Evolutionary conservation across 257 asterid species (phyloP).

Genomic region (Fraxinus anomala): DNA sequence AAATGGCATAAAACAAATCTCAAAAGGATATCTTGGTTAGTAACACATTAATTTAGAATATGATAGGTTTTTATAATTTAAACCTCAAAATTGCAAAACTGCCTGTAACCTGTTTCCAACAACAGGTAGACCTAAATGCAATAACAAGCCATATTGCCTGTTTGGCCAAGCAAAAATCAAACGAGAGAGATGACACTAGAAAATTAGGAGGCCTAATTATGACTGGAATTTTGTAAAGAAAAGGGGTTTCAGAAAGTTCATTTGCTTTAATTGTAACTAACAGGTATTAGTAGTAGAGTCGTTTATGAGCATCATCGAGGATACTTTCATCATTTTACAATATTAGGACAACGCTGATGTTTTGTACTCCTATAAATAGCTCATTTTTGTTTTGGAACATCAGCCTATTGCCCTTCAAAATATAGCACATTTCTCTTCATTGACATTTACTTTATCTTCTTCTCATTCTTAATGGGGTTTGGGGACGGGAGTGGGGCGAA

Average conservation of each 20-base stretch:
- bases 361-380: neutral
- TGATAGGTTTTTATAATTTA: neutral
- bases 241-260: neutral
- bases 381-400: neutral
- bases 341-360: neutral
- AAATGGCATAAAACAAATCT: neutral
- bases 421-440: neutral
- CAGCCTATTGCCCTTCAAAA: neutral
- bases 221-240: neutral
- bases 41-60: neutral
- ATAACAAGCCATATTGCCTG: slow-evolving; percentile 8
- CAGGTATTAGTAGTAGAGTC: too few relatives aligned
- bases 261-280: neutral
- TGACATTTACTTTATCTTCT: neutral
- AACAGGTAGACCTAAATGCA: neutral
- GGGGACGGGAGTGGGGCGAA: neutral
- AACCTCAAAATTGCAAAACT: slow-evolving; percentile 8
- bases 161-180: neutral
- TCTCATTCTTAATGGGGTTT: slow-evolving; percentile 16
- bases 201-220: neutral
- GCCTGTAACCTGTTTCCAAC: neutral
- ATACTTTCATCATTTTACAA: neutral
- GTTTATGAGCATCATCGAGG: too few relatives aligned
- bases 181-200: neutral
- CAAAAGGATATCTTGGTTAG: neutral